Base-by-base conservation (phyloP, 2,329 filamentous ascomycete species). In the Cytospora leucostoma region DNA sequence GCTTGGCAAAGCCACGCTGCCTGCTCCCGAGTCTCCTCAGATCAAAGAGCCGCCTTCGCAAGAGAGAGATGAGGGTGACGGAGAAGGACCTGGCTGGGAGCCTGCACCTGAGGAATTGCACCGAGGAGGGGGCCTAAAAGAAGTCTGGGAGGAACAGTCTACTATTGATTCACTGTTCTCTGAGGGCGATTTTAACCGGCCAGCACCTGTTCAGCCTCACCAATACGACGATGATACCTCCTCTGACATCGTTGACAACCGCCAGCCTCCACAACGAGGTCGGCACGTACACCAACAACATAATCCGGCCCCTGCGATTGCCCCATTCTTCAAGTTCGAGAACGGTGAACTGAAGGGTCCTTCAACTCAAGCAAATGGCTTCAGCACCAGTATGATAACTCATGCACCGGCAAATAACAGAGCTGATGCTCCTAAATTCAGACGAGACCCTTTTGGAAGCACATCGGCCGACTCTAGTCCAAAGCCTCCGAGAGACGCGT, bases 81-180 rank as follows among this genome's bases (percentile, higher is more conserved):
- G 33, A 17, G 52, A 35, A 32, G 21, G 6, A 12, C 35, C 33
- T 21, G 61, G 61, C 10, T 65, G 64, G 64, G 61, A 61, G n/a
- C 44, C 57, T 10, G 49, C 44, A 32, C 35, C 61, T 8, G 53
- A 60, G 12, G 61, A 38, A 7, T 37, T 47, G 21, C 52, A 55
- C 17, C 55, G 58, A n/a, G 57, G 47, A 33, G 63, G 51, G 13
- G 62, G 59, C 21, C 53, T 66, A 19, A 51, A 53, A 33, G 62
- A 65, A 55, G 56, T 51, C 33, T 66, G 65, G 65, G 65, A 66
- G 12, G 62, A 66, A 34, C 65, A 66, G 34, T 66, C 65, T 19
- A 66, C 61, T 21, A 54, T 66, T 17, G 37, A 62, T 19, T 65
- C 65, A 2, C 44, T 66, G 17, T 66, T 66, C 19, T 66, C 65